phyloP scores from a whole-genome alignment of 2,329 filamentous ascomycete genomes.

The Ophiosphaerella narmari region DNA sequence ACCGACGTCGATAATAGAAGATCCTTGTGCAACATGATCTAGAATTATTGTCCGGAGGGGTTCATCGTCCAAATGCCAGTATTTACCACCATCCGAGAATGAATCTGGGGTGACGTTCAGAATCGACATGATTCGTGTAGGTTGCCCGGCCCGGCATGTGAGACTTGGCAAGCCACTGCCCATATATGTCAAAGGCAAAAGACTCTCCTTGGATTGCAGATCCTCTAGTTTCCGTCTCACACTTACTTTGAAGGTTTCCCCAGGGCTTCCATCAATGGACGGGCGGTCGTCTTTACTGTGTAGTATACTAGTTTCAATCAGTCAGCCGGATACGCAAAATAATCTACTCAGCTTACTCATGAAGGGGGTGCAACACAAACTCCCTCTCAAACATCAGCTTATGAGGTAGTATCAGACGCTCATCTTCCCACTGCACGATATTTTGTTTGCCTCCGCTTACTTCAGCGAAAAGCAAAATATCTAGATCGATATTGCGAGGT shows the following conservation, averaged over 20 bases:
- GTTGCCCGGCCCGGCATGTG: slow-evolving; percentile 24
- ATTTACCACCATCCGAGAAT: slow-evolving; percentile 85
- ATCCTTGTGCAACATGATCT: slow-evolving; percentile 68
- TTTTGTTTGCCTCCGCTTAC: not conserved
- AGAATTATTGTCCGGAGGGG: slow-evolving; percentile 63
- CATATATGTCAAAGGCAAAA: slow-evolving; percentile 49
- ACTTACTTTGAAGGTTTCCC: not conserved
- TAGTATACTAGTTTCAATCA: slow-evolving; percentile 27
- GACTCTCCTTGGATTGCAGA: slow-evolving; percentile 36
- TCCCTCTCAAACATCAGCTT: slow-evolving; percentile 84
- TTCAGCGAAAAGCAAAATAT: slow-evolving; percentile 77
- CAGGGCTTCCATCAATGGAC: not conserved
- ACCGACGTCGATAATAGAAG: slow-evolving; percentile 87
- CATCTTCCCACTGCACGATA: slow-evolving; percentile 48
- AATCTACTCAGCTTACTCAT: slow-evolving; percentile 63
- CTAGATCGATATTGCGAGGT: slow-evolving; percentile 90
- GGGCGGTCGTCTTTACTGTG: slow-evolving; percentile 16
- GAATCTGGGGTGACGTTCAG: slow-evolving; percentile 95
- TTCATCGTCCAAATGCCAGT: slow-evolving; percentile 46
- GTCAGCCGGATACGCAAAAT: slow-evolving; percentile 12
- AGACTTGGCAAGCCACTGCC: slow-evolving; percentile 38
- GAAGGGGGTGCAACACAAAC: slow-evolving; percentile 87
- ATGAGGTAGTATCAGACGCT: slow-evolving; percentile 84
- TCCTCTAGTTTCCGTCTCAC: not conserved
- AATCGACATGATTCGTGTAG: slow-evolving; percentile 88